Base-by-base conservation (phyloP, 2,329 filamentous ascomycete genomes). In the Rhynchosporium secalis region DNA sequence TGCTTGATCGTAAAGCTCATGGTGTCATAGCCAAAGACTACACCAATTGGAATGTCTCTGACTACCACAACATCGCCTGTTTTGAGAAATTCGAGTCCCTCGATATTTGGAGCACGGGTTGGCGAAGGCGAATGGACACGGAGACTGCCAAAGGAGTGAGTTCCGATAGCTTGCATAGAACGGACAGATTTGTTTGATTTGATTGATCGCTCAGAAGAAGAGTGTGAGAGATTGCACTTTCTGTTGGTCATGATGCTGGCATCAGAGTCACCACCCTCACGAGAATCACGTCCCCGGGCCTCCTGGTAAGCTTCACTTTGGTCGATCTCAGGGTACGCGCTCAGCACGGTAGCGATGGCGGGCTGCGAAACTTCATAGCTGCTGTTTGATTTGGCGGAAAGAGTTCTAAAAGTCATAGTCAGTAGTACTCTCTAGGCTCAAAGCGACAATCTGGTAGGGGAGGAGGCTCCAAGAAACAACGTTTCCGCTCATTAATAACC, bases 41-140 rank as follows among this genome's bases (percentile, higher is more conserved):
- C 63, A 3, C 68, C 65, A 38, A 26, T 28, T 1, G 83, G 83
- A 10, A 87, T 73, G 60, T 80, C 79, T 40, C 84, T 73, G 33
- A 86, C 71, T 10, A 86, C 72, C 60, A 86, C 75, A 26, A 81
- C 77, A 65, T 86, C 84, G 5, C 77, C 64, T 73, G 65, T 51
- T 72, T 74, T 61, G 70, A 78, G 36, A 40, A 67, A 60, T 46
- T 69, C 65, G 62, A 70, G 58, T 38, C 58, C 47, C 48, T 70
- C 57, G 10, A 46, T 46, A 15, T 49, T 51, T 56, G 57, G 58
- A 28, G 54, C 8, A 60, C 64, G 61, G 45, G 65, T 66, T 64
- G 69, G 67, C 10, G 72, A 67, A 49, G 69, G 61, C 54, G 68
- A 72, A 66, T 73, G 74, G 51, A 82, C 71, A 20, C 75, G 76